These are phyloP conservation scores for Phytophthora colocasiae DNA, from an alignment of 352 stramenopile species.

Conservation along the genomic window DNA sequence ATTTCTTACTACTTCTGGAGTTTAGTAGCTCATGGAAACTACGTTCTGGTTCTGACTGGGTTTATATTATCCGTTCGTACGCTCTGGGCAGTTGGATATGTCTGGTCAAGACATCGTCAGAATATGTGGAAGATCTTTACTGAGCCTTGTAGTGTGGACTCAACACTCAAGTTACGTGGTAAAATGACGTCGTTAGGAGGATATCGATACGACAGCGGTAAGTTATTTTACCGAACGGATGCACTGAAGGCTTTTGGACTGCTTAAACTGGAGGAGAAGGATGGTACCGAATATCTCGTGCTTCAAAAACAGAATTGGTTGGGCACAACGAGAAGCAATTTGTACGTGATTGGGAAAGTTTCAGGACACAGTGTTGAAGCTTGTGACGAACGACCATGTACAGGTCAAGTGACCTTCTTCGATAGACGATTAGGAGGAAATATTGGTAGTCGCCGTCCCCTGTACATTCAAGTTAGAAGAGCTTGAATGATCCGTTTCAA, in stretches of 20 bases:
- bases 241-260: constrained; percentile 32
- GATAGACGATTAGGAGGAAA: constrained; percentile 15
- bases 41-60: constrained; percentile 19
- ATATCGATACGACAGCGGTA: constrained; percentile 23
- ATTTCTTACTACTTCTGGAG: constrained; percentile 34
- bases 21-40: constrained; percentile 20
- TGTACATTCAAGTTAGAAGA: constrained; percentile 20
- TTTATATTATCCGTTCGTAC: constrained; percentile 25
- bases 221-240: constrained; percentile 25
- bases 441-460: constrained; percentile 5
- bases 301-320: constrained; percentile 34
- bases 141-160: constrained; percentile 31
- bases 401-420: constrained; percentile 20
- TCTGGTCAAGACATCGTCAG: constrained; percentile 12
- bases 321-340: constrained; percentile 9
- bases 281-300: constrained; percentile 26
- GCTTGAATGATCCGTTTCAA: constrained; percentile 9
- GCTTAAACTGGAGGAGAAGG: constrained; percentile 22
- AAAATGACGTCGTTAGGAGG: constrained; percentile 29
- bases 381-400: constrained; percentile 22
- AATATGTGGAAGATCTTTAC: constrained; percentile 23
- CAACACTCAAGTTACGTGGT: constrained; percentile 13
- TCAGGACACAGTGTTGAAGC: constrained; percentile 19
- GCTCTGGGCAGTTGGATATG: constrained; percentile 21
- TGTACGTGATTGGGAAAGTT: constrained; percentile 31